Evolutionary conservation across 371 early-diverging fungal species (phyloP).

Genomic region (Mortierella sp.): DNA sequence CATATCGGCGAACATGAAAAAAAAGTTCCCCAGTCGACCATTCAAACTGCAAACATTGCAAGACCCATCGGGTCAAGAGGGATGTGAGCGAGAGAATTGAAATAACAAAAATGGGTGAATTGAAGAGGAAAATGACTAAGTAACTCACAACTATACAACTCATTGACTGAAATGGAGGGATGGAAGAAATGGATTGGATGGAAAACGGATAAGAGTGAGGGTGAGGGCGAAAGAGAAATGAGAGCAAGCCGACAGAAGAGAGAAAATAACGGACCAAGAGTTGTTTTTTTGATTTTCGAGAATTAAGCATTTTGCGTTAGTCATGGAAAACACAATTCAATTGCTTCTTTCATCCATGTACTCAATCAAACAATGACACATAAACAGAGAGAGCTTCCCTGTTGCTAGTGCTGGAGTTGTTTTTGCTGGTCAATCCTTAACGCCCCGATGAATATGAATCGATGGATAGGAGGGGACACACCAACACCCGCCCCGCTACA

Average conservation of each 20-base stretch:
- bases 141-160: neutral
- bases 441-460: slow-evolving; percentile 3
- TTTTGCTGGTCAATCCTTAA: neutral
- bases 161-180: neutral
- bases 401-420: neutral
- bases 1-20: neutral
- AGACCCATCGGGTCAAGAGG: neutral
- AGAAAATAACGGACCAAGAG: neutral
- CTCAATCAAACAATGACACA: neutral
- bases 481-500: neutral
- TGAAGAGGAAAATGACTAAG: neutral
- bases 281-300: neutral
- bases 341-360: neutral
- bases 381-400: neutral
- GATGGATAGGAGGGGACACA: neutral
- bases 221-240: neutral
- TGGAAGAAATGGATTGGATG: neutral
- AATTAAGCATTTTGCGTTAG: slow-evolving; percentile 14
- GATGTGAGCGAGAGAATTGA: neutral
- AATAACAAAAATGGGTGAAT: slow-evolving; percentile 5
- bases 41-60: neutral
- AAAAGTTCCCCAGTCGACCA: too few relatives aligned
- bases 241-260: neutral
- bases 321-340: slow-evolving; percentile 3
- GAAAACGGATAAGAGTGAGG: neutral